Conservation (phyloP, 1,284 basidiomycete genomes). For the Rhodotorula sp. region DNA sequence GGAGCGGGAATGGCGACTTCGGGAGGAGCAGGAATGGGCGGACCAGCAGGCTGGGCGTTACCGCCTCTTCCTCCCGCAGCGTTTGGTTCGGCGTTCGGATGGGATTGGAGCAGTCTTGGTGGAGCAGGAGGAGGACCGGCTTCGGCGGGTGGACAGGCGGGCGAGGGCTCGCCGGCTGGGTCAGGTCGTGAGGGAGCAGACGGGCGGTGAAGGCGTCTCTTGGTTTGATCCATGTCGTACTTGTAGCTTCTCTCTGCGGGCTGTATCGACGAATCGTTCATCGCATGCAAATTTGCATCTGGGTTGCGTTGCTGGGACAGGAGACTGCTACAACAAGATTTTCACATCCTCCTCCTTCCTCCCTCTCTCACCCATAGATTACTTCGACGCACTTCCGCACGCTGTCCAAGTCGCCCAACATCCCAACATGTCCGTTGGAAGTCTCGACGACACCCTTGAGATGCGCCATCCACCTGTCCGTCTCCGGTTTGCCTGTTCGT, state of each 20-base stretch:
- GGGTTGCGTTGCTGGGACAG: neutral
- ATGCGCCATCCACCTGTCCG: constrained; percentile 34
- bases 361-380: constrained; percentile 8
- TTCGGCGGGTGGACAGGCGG: too few species aligned
- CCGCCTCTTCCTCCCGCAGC: neutral
- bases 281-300: neutral
- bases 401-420: constrained; percentile 43
- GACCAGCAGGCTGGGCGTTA: neutral
- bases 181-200: neutral
- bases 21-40: too few species aligned
- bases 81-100: neutral
- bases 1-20: neutral
- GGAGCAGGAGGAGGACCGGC: neutral
- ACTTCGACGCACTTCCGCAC: constrained; percentile 27
- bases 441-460: constrained; percentile 43
- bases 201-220: neutral
- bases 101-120: neutral
- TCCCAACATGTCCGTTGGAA: constrained; percentile 43
- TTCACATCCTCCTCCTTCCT: neutral
- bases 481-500: neutral
- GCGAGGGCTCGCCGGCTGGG: neutral
- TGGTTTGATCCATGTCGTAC: too few species aligned
- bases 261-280: neutral
- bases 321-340: constrained; percentile 1
- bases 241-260: neutral